These are phyloP conservation scores for Lachnellula suecica DNA, from an alignment of 2,329 filamentous ascomycete species.

Conservation along the genomic window DNA sequence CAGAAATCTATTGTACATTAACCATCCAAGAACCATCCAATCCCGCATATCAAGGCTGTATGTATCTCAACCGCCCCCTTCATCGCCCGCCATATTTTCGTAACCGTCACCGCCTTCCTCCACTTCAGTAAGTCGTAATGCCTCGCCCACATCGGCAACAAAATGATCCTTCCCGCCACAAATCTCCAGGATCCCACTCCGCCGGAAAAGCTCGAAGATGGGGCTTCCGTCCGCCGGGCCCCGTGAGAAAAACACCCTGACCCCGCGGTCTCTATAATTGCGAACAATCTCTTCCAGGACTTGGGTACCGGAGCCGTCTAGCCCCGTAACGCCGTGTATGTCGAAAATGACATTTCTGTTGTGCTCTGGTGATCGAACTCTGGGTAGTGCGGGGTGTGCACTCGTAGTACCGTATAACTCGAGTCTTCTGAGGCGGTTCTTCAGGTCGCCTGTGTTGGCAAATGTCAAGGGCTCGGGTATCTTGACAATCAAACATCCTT, in stretches of 20 bases:
- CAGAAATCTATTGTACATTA: not conserved
- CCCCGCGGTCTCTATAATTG: conserved; percentile 73
- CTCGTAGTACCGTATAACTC: conserved; percentile 86
- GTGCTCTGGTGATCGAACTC: conserved; percentile 72
- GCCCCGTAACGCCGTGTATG: conserved; percentile 91
- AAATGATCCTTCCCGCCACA: conserved; percentile 79
- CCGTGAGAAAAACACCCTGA: conserved; percentile 72
- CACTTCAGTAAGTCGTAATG: conserved; percentile 75
- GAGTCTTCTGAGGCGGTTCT: conserved; percentile 76
- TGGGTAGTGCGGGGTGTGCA: conserved; percentile 84
- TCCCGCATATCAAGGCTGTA: not conserved
- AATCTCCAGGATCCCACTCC: conserved; percentile 81
- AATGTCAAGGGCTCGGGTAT: conserved; percentile 97
- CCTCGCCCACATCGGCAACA: conserved; percentile 80
- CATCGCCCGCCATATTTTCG: conserved; percentile 23
- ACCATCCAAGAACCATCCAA: not conserved
- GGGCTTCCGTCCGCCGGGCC: conserved; percentile 39
- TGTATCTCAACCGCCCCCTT: conserved; percentile 16
- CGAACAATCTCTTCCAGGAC: conserved; percentile 88
- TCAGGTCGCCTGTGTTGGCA: conserved; percentile 91
- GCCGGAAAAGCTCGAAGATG: conserved; percentile 66
- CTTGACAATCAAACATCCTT: conserved; percentile 93
- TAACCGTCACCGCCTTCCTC: conserved; percentile 40
- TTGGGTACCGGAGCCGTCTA: conserved; percentile 91
- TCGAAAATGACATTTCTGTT: conserved; percentile 96